A percentile compares a stretch with the other conserved stretches of the same genome.
Evolutionary conservation across 352 stramenopile genomes (phyloP).

Genomic region (Phytopythium vexans): DNA sequence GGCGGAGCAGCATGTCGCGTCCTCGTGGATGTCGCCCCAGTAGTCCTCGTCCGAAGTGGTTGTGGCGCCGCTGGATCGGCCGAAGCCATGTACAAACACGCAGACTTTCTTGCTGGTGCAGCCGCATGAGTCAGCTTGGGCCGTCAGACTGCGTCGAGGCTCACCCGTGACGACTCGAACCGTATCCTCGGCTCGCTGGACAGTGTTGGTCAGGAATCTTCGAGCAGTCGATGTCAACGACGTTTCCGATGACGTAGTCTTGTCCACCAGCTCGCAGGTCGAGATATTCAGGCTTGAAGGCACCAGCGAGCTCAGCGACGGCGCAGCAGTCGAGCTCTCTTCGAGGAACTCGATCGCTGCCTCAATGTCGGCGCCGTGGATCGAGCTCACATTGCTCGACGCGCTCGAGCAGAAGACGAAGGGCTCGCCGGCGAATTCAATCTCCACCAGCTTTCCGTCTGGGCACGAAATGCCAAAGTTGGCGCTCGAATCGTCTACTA

Average conservation of each 20-base stretch:
- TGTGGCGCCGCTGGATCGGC: background rate
- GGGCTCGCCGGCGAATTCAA: constrained; percentile 27
- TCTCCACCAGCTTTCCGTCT: constrained; percentile 22
- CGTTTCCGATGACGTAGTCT: constrained; percentile 15
- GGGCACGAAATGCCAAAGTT: constrained; percentile 9
- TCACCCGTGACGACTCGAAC: background rate
- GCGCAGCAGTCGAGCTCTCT: too few species aligned
- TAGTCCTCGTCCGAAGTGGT: constrained; percentile 9
- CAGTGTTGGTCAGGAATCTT: background rate
- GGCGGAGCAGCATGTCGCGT: constrained; percentile 24
- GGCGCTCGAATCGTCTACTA: constrained; percentile 16
- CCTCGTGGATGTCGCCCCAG: constrained; percentile 22
- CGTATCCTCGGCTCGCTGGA: background rate
- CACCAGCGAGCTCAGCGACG: too few species aligned
- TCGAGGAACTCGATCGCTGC: background rate
- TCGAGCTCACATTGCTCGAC: background rate
- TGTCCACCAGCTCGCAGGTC: constrained; percentile 7
- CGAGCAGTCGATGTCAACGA: too few species aligned
- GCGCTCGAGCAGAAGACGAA: constrained; percentile 30
- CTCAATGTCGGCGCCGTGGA: background rate
- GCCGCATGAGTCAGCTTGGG: background rate
- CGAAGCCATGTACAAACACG: constrained; percentile 32
- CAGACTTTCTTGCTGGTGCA: constrained; percentile 23
- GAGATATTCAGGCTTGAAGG: constrained; percentile 7
- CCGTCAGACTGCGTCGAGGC: background rate